A percentile compares a stretch with the other conserved stretches of the same genome.
These are phyloP conservation scores for Phaseolus coccineus DNA, from an alignment of 331 rosid genomes.

Conservation along the genomic window DNA sequence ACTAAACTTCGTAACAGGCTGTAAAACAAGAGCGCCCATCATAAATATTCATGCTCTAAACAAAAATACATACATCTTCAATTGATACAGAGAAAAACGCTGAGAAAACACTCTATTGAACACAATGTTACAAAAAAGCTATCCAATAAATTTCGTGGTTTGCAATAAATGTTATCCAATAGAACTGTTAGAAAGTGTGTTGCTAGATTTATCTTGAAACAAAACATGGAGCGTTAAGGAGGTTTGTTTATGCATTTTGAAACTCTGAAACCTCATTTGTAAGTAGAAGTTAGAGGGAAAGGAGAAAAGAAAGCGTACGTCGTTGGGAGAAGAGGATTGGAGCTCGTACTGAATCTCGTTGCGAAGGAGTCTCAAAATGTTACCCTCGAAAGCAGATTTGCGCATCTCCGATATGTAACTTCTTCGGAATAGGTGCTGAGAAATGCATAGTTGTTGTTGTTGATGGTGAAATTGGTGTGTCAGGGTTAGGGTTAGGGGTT, in stretches of 20 bases:
- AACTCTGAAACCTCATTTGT: neutral
- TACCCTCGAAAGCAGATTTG: conserved; percentile 73
- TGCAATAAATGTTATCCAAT: too few relatives aligned
- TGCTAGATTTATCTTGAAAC: neutral
- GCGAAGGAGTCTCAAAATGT: conserved; percentile 73
- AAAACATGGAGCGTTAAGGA: conserved; percentile 9
- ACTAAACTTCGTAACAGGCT: conserved; percentile 63
- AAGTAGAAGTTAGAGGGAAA: conserved; percentile 10
- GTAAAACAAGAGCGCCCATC: conserved; percentile 40
- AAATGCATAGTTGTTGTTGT: conserved; percentile 33
- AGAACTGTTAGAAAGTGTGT: too few relatives aligned
- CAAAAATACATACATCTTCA: neutral
- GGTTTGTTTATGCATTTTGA: neutral
- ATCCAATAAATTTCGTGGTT: too few relatives aligned
- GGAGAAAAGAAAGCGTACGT: conserved; percentile 45
- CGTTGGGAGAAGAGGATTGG: conserved; percentile 59
- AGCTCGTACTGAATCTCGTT: conserved; percentile 76
- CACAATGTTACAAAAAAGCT: too few relatives aligned
- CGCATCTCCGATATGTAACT: conserved; percentile 74
- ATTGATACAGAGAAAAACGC: neutral
- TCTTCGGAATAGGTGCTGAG: conserved; percentile 41
- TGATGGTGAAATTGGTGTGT: conserved; percentile 28
- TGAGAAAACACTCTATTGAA: too few relatives aligned
- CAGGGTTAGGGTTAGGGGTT: conserved; percentile 51
- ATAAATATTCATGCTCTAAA: neutral